Evolutionary conservation across 192 early-diverging fungal genomes (phyloP), one percentile per base, ranked within the genome.

Genomic region (Entrophospora sp.): DNA sequence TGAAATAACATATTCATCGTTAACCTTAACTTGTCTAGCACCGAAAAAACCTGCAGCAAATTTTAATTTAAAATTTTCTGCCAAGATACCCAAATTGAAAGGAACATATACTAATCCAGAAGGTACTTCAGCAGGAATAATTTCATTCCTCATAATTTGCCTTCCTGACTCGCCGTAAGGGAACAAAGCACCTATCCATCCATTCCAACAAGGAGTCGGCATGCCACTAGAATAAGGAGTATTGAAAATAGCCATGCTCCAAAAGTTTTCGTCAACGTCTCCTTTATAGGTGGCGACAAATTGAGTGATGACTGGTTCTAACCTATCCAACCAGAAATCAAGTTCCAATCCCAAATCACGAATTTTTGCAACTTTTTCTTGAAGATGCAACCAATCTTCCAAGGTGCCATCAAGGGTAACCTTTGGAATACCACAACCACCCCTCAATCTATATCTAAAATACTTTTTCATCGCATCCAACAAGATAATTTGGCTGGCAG

Each of bases 401-500:
- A 62, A 42, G 27, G 36, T 58, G 1, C 52, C 64, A 27, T 56
- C 51, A 30, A 66, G 46, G 9, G 55, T 57, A 28, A 66, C 51
- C 24, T 57, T 53, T 30, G 64, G 64, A 45, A 66, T 66, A 56
- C 64, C 64, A 20, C 64, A 66, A 2, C 32, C 32, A 56, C 20
- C 25, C 14, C 14, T 8, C 2, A 66, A 12, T 2, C 28, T 40
- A 22, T 28, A 56, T 0, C 0, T 35, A 32, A 66, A 56, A 57
- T 56, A 66, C 6, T 58, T n/a, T 51, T 66, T 66, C 37, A 66
- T 38, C 18, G 64, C 12, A 20, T 66, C 22, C 22, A 66, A 44
- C 4, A 66, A 28, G 7, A 55, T 44, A 38, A 66, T 58, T 36
- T 25, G 51, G 30, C 64, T 66, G 2, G 51, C 46, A 24, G 22